Evolutionary conservation across 1,139 yeast genomes (phyloP).

Genomic region (Suhomyces ambrosiae): DNA sequence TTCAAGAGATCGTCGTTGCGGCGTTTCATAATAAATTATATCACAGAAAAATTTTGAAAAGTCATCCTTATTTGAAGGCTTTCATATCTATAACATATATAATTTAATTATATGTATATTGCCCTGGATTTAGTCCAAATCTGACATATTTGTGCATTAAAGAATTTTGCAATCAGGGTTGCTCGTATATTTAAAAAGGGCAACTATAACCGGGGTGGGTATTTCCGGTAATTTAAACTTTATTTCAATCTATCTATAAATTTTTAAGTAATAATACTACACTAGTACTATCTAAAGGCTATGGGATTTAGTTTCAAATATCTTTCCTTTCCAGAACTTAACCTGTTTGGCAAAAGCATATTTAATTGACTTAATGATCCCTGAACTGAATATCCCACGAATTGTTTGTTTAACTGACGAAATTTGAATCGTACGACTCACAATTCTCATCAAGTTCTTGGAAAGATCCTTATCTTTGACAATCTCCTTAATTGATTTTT

Average conservation of each 20-base stretch:
- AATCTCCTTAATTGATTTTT: constrained; percentile 36
- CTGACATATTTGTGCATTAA: too few relatives aligned
- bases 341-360: constrained; percentile 77
- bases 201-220: constrained; percentile 1
- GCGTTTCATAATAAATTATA: too few relatives aligned
- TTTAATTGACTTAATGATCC: constrained; percentile 65
- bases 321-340: constrained; percentile 26
- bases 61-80: not conserved
- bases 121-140: too few relatives aligned
- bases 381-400: constrained; percentile 89
- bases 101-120: too few relatives aligned
- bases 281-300: not conserved
- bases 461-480: constrained; percentile 43
- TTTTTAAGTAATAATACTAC: too few relatives aligned
- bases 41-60: constrained; percentile 1
- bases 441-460: constrained; percentile 41
- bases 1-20: not conserved
- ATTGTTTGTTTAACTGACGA: constrained; percentile 76
- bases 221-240: too few relatives aligned
- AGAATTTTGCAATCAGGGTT: too few relatives aligned
- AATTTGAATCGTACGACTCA: constrained; percentile 62
- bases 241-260: too few relatives aligned
- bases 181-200: not conserved
- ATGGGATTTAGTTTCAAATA: not conserved
- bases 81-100: not conserved